Evolutionary conservation across 225 moss, liverwort and hornwort genomes (phyloP).

Genomic region (Sphagnum tenellum): DNA sequence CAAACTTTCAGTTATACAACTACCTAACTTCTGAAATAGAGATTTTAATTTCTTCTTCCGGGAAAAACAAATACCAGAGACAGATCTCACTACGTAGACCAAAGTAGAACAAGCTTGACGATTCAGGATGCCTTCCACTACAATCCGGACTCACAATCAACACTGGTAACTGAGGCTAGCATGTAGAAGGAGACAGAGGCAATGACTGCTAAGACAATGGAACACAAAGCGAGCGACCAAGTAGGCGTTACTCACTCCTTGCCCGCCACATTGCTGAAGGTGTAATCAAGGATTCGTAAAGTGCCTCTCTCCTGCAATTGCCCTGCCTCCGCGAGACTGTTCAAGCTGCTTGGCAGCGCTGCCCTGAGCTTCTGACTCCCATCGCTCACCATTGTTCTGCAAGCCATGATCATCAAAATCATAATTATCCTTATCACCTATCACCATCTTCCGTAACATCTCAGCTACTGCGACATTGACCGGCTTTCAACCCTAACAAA

Average conservation of each 20-base stretch:
- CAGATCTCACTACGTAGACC: not conserved
- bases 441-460: too few species aligned
- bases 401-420: not conserved
- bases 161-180: too few species aligned
- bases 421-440: too few species aligned
- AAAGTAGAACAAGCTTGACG: not conserved
- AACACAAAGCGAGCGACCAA: too few species aligned
- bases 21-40: not conserved
- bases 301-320: conserved; percentile 4
- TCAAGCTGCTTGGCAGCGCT: not conserved
- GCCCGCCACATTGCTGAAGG: conserved; percentile 1
- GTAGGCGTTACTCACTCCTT: not conserved
- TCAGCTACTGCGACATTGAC: too few species aligned
- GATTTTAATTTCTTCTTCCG: too few species aligned
- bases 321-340: conserved; percentile 5
- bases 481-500: too few species aligned
- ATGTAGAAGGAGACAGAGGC: too few species aligned
- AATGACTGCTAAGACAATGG: too few species aligned
- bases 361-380: conserved; percentile 9
- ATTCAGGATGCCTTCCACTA: not conserved
- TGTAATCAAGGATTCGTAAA: conserved; percentile 2
- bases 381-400: conserved; percentile 7
- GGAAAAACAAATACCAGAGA: too few species aligned
- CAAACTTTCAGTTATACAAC: not conserved
- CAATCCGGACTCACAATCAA: too few species aligned